Evolutionary conservation across 768 basidiomycete genomes (phyloP), one percentile per base, ranked within the genome.

Genomic region (Agaricus subrufescens): DNA sequence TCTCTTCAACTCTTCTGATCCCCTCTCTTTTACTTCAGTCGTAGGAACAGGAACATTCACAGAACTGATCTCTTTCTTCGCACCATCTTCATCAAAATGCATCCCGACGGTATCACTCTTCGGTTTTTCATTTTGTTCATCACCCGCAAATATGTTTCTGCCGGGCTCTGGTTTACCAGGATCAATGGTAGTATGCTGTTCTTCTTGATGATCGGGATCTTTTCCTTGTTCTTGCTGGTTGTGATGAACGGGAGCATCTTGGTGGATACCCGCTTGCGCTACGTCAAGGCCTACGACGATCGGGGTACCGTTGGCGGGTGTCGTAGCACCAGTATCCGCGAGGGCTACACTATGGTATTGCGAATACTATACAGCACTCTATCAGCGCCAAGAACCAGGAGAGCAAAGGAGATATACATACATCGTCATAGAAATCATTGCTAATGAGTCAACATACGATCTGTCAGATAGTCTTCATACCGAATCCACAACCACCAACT

Each of bases 81-180:
- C 71, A 14, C 50, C 57, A 19, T 48, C 49, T 10, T 63, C 59
- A n/a, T 50, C 54, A 0, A 45, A 47, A 7, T 56, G 58, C 25
- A 54, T 60, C 50, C 52, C 52, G 11, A 54, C 57, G 0, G 58
- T 60, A 47, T 72, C 66, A 61, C 85, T 87, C 70, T 79, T 81
- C 46, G 73, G 64, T 46, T 56, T 52, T 30, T 30, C 45, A n/a
- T 23, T 55, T 34, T 30, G 50, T 19, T 19, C 55, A 9, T 25
- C 45, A 14, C 38, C 26, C 23, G 52, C 56, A 26, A 93, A 93
- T 56, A 91, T 76, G 65, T 93, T 85, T 14, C 71, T 76, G 0
- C 91, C 91, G 0, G 91, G 91, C 61, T 89, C 89, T 0, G 87
- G 72, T 54, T 81, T 79, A 10, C 79, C 81, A 23, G 75, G 55